phyloP scores from a whole-genome alignment of 345 rosid species.

The Raphanus sativus region DNA sequence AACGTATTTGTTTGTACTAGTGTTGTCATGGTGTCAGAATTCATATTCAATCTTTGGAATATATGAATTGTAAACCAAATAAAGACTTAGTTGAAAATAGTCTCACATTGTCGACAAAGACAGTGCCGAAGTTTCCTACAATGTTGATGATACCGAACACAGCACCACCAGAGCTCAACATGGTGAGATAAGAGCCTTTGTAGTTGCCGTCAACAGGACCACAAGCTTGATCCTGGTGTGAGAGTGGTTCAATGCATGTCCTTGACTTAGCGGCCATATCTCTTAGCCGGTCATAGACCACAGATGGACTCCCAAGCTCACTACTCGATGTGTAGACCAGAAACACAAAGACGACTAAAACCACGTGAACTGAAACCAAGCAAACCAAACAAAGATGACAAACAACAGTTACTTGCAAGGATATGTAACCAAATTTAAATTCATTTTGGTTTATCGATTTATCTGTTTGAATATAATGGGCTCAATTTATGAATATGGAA shows the following conservation, averaged over 20 bases:
- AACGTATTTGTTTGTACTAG: background rate
- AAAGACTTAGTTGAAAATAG: background rate
- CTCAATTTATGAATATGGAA: background rate
- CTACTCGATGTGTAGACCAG: slow-evolving; percentile 78
- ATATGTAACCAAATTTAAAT: background rate
- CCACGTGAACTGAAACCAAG: slow-evolving; percentile 66
- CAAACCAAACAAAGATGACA: background rate
- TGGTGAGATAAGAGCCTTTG: slow-evolving; percentile 75
- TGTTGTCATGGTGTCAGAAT: background rate
- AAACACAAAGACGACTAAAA: slow-evolving; percentile 74
- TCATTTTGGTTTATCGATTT: background rate
- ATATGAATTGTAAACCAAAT: background rate
- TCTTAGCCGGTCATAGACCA: slow-evolving; percentile 50
- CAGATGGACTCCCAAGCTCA: slow-evolving; percentile 78
- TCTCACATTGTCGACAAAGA: slow-evolving; percentile 89
- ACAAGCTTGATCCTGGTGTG: slow-evolving; percentile 71
- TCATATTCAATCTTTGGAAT: background rate
- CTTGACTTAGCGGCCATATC: slow-evolving; percentile 70
- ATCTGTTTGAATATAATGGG: background rate
- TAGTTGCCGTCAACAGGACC: slow-evolving; percentile 78
- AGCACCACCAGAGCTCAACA: slow-evolving; percentile 92
- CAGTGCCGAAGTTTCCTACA: slow-evolving; percentile 88
- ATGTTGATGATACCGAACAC: slow-evolving; percentile 87
- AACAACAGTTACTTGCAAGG: background rate
- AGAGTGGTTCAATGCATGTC: slow-evolving; percentile 64